Base-by-base conservation (phyloP, 495 filamentous ascomycete species). In the Daldinia concentrica region DNA sequence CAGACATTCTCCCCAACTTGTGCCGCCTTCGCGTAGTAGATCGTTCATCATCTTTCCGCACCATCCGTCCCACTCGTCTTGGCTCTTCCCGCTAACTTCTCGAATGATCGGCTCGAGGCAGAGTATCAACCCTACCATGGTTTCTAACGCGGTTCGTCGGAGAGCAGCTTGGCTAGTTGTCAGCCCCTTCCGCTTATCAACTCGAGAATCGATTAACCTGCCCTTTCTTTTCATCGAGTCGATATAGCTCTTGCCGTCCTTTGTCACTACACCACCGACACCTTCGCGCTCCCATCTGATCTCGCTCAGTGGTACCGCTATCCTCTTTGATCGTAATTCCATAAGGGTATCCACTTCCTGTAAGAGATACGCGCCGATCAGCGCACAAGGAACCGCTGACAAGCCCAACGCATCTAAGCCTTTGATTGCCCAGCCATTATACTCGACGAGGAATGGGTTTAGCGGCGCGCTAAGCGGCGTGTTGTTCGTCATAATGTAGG, bases 51-150 rank as follows among this genome's bases (percentile, higher is more conserved):
- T 92, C 72, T 90, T 92, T 36, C 91, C 88, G 82, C 91, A 89
- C 94, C 93, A 97, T 43, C 88, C 83, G 78, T 97, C 92, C 93
- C 93, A 98, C 80, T 97, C 95, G 69, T 96, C 92, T 74, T 91
- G 88, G 73, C 90, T 91, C 82, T 97, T 95, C 27, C 89, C 91
- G 73, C 92, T 94, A 34, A 88, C 88, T 72, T 97, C 92, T 75
- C 91, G 88, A 64, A 97, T 81, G 36, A 95, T 79, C 29, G 93
- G 93, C 79, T 97, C 94, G 79, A 98, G 82, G 61, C 88, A 89
- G 73, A 97, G 93, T 26, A 97, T 94, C 87, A 93, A 88, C 75
- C 94, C 90, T 61, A 94, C 88, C n/a, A 93, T 88, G 2, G 91
- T 92, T 78, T 92, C 81, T 64, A 95, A 86, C 37, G 93, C 92